phyloP scores from a whole-genome alignment of 2,329 filamentous ascomycete species.

The Pseudogymnoascus sp. region DNA sequence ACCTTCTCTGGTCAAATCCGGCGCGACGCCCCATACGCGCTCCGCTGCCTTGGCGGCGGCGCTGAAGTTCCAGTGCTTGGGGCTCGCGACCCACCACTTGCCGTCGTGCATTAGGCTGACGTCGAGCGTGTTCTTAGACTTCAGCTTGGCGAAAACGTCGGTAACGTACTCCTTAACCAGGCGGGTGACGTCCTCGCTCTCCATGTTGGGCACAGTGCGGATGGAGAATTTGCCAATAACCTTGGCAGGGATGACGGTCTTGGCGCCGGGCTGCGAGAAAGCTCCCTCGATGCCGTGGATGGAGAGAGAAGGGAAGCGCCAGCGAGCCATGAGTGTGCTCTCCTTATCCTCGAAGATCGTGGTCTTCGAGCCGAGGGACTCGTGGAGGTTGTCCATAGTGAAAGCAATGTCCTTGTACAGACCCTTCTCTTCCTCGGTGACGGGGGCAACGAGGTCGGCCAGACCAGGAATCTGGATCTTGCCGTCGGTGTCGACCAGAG shows the following conservation, averaged over 20 bases:
- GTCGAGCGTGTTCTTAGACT: constrained; percentile 86
- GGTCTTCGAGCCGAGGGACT: constrained; percentile 84
- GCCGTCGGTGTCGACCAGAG: constrained; percentile 81
- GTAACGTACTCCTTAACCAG: constrained; percentile 79
- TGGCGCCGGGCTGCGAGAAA: constrained; percentile 86
- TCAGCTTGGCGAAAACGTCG: constrained; percentile 76
- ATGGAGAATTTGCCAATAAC: constrained; percentile 98
- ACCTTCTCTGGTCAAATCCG: constrained; percentile 93
- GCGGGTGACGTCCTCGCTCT: constrained; percentile 80
- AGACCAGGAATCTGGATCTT: constrained; percentile 94
- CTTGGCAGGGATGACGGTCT: constrained; percentile 98
- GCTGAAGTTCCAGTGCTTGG: constrained; percentile 98
- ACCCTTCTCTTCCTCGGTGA: constrained; percentile 77
- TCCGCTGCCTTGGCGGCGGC: constrained; percentile 94
- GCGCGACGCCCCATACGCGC: constrained; percentile 86
- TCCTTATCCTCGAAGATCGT: constrained; percentile 86
- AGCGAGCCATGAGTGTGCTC: constrained; percentile 86
- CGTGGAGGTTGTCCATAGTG: constrained; percentile 91
- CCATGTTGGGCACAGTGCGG: constrained; percentile 95
- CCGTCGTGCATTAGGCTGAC: constrained; percentile 79
- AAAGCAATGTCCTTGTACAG: constrained; percentile 91
- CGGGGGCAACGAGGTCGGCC: constrained; percentile 82
- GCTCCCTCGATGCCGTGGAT: constrained; percentile 93
- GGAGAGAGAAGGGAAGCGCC: constrained; percentile 90
- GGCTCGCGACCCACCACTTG: constrained; percentile 98